These are phyloP conservation scores for Thermomyces lanuginosus DNA, from an alignment of 2,329 filamentous ascomycete species.

Conservation along the genomic window DNA sequence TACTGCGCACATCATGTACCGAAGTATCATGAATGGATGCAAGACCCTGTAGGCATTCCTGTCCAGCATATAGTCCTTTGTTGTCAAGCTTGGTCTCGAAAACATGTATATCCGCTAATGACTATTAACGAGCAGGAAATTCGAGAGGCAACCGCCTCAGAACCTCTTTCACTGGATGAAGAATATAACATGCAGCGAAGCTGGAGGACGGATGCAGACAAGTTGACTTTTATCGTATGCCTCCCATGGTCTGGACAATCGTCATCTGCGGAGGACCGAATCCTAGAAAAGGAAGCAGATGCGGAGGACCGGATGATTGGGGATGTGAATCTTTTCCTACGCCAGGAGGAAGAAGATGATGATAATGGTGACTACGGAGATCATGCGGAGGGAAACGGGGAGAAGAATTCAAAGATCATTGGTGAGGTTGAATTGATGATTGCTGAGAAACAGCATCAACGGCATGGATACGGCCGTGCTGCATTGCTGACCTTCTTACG, in stretches of 20 bases:
- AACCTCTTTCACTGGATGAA: constrained; percentile 60
- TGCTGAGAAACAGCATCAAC: constrained; percentile 40
- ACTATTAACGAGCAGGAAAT: constrained; percentile 36
- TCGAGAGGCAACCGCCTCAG: constrained; percentile 71
- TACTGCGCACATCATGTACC: constrained; percentile 69
- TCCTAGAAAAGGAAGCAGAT: constrained; percentile 33
- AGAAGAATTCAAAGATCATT: too few species aligned
- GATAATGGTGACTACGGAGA: constrained; percentile 14
- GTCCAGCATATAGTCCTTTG: background rate
- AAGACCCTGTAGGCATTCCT: constrained; percentile 44
- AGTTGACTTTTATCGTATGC: constrained; percentile 83
- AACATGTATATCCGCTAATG: constrained; percentile 5
- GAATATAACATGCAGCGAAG: constrained; percentile 83
- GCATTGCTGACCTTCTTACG: constrained; percentile 51
- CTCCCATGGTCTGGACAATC: constrained; percentile 21
- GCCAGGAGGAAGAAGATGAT: constrained; percentile 38
- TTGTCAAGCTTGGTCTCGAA: background rate
- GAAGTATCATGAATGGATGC: constrained; percentile 83
- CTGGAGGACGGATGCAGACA: constrained; percentile 69
- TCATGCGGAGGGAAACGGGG: background rate
- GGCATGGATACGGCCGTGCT: constrained; percentile 48
- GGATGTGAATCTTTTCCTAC: constrained; percentile 70
- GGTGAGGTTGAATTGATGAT: constrained; percentile 86
- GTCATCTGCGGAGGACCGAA: background rate
- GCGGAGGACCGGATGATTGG: constrained; percentile 45